Conservation (phyloP, 1,284 basidiomycete genomes). For the Tilletia indica region DNA sequence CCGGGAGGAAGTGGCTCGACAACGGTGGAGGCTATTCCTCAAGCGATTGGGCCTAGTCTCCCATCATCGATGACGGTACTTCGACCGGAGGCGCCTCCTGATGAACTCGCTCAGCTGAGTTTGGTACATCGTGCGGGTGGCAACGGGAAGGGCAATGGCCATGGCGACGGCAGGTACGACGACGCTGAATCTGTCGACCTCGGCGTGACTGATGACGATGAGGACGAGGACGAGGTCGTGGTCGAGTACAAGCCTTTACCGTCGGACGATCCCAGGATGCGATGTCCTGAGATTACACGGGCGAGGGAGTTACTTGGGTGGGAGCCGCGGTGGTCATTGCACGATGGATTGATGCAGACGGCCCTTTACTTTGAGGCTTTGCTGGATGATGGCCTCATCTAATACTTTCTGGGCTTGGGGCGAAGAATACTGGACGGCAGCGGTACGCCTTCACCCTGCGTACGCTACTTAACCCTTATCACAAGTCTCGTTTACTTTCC, state of each 20-base stretch:
- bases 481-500: too few relatives aligned
- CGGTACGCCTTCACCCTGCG: too few relatives aligned
- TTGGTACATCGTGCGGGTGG: too few relatives aligned
- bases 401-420: neutral
- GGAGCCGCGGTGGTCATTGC: slow-evolving; percentile 88
- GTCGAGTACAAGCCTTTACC: slow-evolving; percentile 51
- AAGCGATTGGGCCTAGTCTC: neutral
- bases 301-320: slow-evolving; percentile 82
- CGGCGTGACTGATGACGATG: neutral
- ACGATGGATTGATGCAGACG: slow-evolving; percentile 90
- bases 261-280: slow-evolving; percentile 84
- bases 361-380: slow-evolving; percentile 67
- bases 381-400: slow-evolving; percentile 14
- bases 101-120: too few relatives aligned
- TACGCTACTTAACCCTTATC: too few relatives aligned
- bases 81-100: too few relatives aligned
- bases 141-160: too few relatives aligned
- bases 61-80: neutral
- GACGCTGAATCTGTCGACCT: too few relatives aligned
- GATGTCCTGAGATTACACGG: slow-evolving; percentile 85
- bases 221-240: slow-evolving; percentile 22
- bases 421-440: too few relatives aligned
- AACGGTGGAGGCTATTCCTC: too few relatives aligned
- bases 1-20: neutral
- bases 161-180: too few relatives aligned